A percentile compares a stretch with the other conserved stretches of the same genome.
phyloP scores from a whole-genome alignment of 1,139 yeast species.

The Cylindricascospora bacillispora region DNA sequence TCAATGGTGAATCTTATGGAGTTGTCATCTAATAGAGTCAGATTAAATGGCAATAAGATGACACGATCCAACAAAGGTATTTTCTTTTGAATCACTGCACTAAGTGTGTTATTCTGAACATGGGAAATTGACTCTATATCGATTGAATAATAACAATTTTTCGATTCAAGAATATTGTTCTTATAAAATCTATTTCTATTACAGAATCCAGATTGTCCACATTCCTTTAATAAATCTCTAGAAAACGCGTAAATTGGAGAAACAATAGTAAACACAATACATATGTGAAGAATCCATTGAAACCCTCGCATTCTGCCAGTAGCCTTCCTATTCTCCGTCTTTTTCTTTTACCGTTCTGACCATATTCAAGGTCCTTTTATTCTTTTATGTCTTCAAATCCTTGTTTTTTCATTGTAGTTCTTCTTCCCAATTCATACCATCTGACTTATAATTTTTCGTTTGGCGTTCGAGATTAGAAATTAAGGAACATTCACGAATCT shows the following conservation, averaged over 20 bases:
- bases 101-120: slow-evolving; percentile 13
- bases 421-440: too few species aligned
- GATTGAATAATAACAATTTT: slow-evolving; percentile 41
- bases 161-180: slow-evolving; percentile 28
- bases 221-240: slow-evolving; percentile 51
- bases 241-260: slow-evolving; percentile 17
- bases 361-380: too few species aligned
- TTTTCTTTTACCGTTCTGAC: too few species aligned
- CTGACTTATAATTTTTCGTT: too few species aligned
- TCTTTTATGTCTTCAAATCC: too few species aligned
- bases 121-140: slow-evolving; percentile 31
- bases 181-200: slow-evolving; percentile 68
- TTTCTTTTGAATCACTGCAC: slow-evolving; percentile 15
- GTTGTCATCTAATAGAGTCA: slow-evolving; percentile 42
- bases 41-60: slow-evolving; percentile 37
- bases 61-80: slow-evolving; percentile 10
- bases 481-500: too few species aligned
- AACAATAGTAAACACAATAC: too few species aligned
- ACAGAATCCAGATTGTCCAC: slow-evolving; percentile 80
- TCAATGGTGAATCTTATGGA: slow-evolving; percentile 47
- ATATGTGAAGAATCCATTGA: too few species aligned
- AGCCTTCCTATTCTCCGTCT: too few species aligned
- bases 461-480: too few species aligned
- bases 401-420: too few species aligned
- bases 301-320: too few species aligned